Percentiles rank a stretch among this genome's conserved stretches.
Evolutionary conservation across 148 eudicot species (phyloP).

Genomic region (Arbutus unedo): DNA sequence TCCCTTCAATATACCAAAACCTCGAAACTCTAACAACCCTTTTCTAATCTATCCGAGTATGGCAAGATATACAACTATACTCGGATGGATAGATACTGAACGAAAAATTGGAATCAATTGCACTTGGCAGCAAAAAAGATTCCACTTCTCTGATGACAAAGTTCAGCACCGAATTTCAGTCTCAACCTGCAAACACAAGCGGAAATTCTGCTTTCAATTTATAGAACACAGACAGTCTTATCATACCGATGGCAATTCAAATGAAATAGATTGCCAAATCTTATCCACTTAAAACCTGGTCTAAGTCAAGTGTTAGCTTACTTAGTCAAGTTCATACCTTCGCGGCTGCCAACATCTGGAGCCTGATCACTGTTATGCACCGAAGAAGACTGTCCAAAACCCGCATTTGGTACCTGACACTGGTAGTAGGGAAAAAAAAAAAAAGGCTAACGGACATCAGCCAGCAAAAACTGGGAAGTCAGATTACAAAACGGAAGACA

Average conservation of each 20-base stretch:
- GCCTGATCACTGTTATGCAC: constrained; percentile 29
- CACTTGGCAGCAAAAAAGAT: constrained; percentile 1
- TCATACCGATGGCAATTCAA: not conserved
- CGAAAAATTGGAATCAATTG: not conserved
- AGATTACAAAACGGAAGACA: not conserved
- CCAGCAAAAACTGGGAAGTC: not conserved
- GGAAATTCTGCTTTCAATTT: not conserved
- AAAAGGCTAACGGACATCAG: constrained; percentile 7
- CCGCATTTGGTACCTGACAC: constrained; percentile 36
- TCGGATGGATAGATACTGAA: not conserved
- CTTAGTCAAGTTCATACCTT: constrained; percentile 19
- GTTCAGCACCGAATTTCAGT: constrained; percentile 11
- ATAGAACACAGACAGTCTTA: not conserved
- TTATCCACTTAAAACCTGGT: constrained; percentile 25
- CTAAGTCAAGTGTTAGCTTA: constrained; percentile 21
- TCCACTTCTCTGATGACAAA: constrained; percentile 9
- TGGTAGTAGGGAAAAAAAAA: constrained; percentile 6
- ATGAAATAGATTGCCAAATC: not conserved
- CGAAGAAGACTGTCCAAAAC: constrained; percentile 23
- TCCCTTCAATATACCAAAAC: constrained; percentile 19
- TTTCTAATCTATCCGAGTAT: not conserved
- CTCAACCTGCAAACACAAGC: constrained; percentile 23
- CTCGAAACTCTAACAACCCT: not conserved
- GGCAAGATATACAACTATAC: not conserved
- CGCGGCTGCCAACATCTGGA: constrained; percentile 21